Conservation (phyloP, 2,329 filamentous ascomycete genomes). For the Nemania bipapillata region DNA sequence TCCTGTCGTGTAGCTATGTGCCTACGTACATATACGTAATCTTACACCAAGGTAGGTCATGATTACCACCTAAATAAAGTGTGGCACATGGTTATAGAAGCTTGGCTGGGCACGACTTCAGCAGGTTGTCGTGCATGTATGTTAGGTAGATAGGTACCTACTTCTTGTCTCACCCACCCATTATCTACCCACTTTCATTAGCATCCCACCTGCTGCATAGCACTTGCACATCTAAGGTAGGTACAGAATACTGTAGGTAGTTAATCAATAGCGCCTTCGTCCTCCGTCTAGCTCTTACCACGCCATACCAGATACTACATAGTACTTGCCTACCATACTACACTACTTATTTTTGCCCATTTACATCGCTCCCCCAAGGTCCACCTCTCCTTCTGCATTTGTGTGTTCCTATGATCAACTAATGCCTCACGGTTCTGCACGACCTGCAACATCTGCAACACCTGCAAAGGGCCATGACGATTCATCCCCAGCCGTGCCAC, state of each 20-base stretch:
- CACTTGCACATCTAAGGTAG: too few relatives aligned
- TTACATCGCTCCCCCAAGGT: neutral
- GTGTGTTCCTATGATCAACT: slow-evolving; percentile 19
- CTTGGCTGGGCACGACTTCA: too few relatives aligned
- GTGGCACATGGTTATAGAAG: too few relatives aligned
- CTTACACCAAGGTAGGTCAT: too few relatives aligned
- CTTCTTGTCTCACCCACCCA: slow-evolving; percentile 1
- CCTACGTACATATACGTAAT: too few relatives aligned
- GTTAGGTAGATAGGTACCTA: neutral
- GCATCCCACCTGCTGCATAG: neutral
- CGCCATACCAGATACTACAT: neutral
- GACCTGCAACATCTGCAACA: slow-evolving; percentile 16
- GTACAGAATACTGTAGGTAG: neutral
- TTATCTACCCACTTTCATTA: neutral
- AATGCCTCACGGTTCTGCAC: slow-evolving; percentile 39
- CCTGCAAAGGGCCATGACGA: slow-evolving; percentile 29
- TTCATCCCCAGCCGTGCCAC: slow-evolving; percentile 22
- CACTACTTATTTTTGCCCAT: neutral
- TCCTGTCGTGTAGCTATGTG: too few relatives aligned
- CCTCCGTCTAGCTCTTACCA: neutral
- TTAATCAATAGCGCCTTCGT: slow-evolving; percentile 13
- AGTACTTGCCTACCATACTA: neutral
- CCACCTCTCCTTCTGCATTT: slow-evolving; percentile 27
- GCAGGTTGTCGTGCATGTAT: neutral
- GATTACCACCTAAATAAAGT: too few relatives aligned